Base-by-base conservation (phyloP, 1,284 basidiomycete genomes). In the Leucoagaricus sp. region DNA sequence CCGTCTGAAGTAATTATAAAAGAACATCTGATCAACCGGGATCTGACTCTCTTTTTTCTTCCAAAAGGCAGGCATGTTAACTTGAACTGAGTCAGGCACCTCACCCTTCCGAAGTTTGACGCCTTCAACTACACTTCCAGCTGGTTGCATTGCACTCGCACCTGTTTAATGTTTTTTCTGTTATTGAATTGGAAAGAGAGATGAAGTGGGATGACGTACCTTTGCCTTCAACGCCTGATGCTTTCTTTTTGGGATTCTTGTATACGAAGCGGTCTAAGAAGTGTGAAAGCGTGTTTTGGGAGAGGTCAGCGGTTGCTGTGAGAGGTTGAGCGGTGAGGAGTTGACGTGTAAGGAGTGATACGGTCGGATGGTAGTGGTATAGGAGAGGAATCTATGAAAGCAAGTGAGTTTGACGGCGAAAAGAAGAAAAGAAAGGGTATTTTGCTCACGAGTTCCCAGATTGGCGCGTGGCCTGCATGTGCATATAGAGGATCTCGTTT, bases 81-180 rank as follows among this genome's bases (percentile, higher is more conserved):
- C 85, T 59, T 85, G 75, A 17, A 74, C 61, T 8, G 41, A 23
- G 31, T 64, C 76, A 13, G 71, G 75, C 26, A 76, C 75, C 55
- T 87, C 84, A 7, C 93, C 91, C 70, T 86, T 89, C 61, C 88
- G 69, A 55, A 91, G 76, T 62, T 90, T 87, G 19, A 97, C 89
- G 55, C 75, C 82, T 42, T 86, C 85, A 15, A 78, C 60, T 2
- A 83, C 82, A 52, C 80, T 82, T 1, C 90, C 89, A 6, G 87
- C 85, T n/a, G 95, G 95, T 74, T 99, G 97, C 97, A 99, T 99
- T 60, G 92, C 91, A 59, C 90, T 93, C 2, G 87, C 81, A 21
- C 94, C 91, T 57, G 15, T n/a, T 4, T 13, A n/a, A 10, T 25
- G 50, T 44, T 44, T 19, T 3, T 31, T n/a, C n/a, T n/a, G n/a